Evolutionary conservation across 306 rosid species (phyloP).

Genomic region (Quercus alba): DNA sequence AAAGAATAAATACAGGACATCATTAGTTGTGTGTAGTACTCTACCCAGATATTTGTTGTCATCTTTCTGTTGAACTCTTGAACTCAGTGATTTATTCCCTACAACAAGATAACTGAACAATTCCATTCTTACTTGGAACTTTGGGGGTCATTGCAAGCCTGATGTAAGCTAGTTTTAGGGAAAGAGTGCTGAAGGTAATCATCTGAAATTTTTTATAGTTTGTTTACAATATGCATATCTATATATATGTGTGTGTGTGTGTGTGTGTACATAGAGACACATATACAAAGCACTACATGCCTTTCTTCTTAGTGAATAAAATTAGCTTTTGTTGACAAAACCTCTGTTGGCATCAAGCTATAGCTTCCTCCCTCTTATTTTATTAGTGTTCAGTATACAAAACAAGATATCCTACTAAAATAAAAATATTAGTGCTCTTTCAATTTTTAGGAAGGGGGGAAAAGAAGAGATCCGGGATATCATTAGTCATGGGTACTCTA

Average conservation of each 20-base stretch:
- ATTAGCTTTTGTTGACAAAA: no score
- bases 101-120: not conserved
- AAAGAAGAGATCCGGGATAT: not conserved
- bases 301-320: no score
- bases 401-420: no score
- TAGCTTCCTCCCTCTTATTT: no score
- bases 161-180: not conserved
- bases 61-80: not conserved
- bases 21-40: not conserved
- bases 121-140: not conserved
- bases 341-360: no score
- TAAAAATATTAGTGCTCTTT: no score
- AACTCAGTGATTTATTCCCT: not conserved
- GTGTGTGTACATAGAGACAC: no score
- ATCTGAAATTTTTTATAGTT: not conserved
- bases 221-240: no score
- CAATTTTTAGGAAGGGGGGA: no score
- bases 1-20: not conserved
- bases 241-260: no score
- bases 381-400: no score
- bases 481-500: not conserved
- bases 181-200: not conserved
- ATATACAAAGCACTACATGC: no score
- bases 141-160: not conserved
- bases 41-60: not conserved